Evolutionary conservation across 2,329 filamentous ascomycete species (phyloP).

Genomic region (Verticillium nubilum): DNA sequence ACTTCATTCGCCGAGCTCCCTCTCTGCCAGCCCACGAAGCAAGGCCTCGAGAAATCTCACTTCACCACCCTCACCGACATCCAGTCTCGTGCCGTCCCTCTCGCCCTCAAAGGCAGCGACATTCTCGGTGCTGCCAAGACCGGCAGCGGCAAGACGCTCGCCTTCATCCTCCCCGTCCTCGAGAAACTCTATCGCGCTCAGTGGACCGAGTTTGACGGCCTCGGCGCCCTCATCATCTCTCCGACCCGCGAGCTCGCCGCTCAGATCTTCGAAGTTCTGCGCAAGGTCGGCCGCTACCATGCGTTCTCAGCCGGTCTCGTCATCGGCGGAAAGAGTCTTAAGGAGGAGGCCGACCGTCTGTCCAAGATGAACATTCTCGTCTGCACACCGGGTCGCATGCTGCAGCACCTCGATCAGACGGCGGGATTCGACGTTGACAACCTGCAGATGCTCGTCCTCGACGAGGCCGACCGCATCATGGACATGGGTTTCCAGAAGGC

Average conservation of each 20-base stretch:
- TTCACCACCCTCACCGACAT: slow-evolving; percentile 90
- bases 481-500: slow-evolving; percentile 94
- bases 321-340: slow-evolving; percentile 86
- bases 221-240: slow-evolving; percentile 88
- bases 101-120: slow-evolving; percentile 79
- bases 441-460: slow-evolving; percentile 85
- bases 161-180: slow-evolving; percentile 85
- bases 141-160: slow-evolving; percentile 89
- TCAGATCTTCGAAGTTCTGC: slow-evolving; percentile 91
- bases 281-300: slow-evolving; percentile 85
- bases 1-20: slow-evolving; percentile 79
- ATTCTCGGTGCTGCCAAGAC: slow-evolving; percentile 94
- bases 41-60: slow-evolving; percentile 78
- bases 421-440: slow-evolving; percentile 86
- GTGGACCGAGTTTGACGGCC: slow-evolving; percentile 86
- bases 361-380: slow-evolving; percentile 95
- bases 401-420: slow-evolving; percentile 94
- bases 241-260: slow-evolving; percentile 93
- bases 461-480: slow-evolving; percentile 94
- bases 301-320: slow-evolving; percentile 87
- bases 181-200: slow-evolving; percentile 86
- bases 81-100: slow-evolving; percentile 81
- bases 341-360: slow-evolving; percentile 79
- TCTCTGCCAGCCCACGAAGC: slow-evolving; percentile 72
- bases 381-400: slow-evolving; percentile 88